phyloP scores from a whole-genome alignment of 768 basidiomycete species.

The Hericium coralloides region DNA sequence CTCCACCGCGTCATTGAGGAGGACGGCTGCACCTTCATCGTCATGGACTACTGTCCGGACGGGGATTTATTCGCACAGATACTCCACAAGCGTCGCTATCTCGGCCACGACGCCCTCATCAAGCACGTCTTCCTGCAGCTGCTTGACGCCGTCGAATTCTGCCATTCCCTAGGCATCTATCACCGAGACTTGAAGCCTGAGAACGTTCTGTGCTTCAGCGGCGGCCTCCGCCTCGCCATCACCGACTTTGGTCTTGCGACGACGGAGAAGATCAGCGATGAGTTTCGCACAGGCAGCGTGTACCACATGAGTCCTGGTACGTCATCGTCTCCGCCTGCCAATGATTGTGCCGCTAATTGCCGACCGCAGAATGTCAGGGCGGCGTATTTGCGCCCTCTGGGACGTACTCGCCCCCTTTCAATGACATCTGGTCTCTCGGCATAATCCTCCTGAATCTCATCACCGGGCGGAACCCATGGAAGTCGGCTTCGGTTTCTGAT shows the following conservation, averaged over 20 bases:
- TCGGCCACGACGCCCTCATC: conserved; percentile 79
- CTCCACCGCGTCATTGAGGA: conserved; percentile 87
- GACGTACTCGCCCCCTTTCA: conserved; percentile 77
- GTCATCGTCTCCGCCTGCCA: conserved; percentile 17
- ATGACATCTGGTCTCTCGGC: conserved; percentile 95
- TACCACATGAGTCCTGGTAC: conserved; percentile 96
- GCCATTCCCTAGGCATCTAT: conserved; percentile 86
- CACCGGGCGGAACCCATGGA: conserved; percentile 95
- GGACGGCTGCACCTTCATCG: conserved; percentile 70
- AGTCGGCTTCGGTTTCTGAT: conserved; percentile 73
- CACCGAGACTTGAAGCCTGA: conserved; percentile 98
- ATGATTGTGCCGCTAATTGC: conserved; percentile 13
- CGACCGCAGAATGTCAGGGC: conserved; percentile 74
- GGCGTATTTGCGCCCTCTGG: conserved; percentile 53
- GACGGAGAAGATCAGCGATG: conserved; percentile 72
- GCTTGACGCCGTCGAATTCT: conserved; percentile 88
- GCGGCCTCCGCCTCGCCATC: conserved; percentile 70
- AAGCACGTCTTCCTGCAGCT: conserved; percentile 89
- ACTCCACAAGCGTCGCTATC: conserved; percentile 63
- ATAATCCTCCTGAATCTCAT: conserved; percentile 94
- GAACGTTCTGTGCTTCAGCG: conserved; percentile 81
- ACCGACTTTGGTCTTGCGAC: conserved; percentile 97
- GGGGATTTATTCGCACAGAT: conserved; percentile 94
- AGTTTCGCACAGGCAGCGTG: conserved; percentile 94
- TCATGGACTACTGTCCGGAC: conserved; percentile 89